phyloP scores from a whole-genome alignment of 192 early-diverging fungal genomes.

The Umbelopsis sp. region DNA sequence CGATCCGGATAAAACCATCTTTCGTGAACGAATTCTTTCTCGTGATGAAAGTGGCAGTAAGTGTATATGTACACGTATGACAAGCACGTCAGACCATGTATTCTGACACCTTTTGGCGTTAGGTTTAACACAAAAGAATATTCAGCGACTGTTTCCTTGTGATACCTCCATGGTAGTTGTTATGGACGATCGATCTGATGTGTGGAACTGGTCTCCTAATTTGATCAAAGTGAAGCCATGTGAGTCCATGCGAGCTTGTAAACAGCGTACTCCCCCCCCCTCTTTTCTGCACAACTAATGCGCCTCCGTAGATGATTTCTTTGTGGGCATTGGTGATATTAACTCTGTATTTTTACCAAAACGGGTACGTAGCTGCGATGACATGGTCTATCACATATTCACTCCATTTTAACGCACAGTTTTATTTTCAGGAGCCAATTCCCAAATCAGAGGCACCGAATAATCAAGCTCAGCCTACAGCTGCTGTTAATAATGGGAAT shows the following conservation, averaged over 20 bases:
- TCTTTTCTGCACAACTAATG: too few species aligned
- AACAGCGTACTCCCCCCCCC: too few species aligned
- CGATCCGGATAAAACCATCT: conserved; percentile 79
- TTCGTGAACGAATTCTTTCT: conserved; percentile 88
- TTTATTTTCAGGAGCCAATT: neutral
- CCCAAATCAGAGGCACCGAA: neutral
- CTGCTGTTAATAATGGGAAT: neutral
- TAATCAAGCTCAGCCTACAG: neutral
- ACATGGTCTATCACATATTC: neutral
- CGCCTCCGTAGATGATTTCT: conserved; percentile 77
- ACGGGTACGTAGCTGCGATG: conserved; percentile 23
- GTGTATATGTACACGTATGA: conserved; percentile 9
- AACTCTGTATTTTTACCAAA: conserved; percentile 73
- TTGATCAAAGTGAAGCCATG: conserved; percentile 88
- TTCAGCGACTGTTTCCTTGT: conserved; percentile 88
- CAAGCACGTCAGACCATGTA: neutral
- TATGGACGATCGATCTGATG: conserved; percentile 94
- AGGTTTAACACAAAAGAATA: conserved; percentile 78
- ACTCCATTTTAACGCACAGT: neutral
- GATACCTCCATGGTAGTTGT: conserved; percentile 96
- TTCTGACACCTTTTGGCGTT: neutral
- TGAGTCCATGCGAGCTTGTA: conserved; percentile 39
- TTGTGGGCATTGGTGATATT: conserved; percentile 94
- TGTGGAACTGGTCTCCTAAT: conserved; percentile 92
- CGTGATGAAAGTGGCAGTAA: conserved; percentile 90